Base-by-base conservation (phyloP, 176 grass and related monocot species). In the Aegilops bicornis region DNA sequence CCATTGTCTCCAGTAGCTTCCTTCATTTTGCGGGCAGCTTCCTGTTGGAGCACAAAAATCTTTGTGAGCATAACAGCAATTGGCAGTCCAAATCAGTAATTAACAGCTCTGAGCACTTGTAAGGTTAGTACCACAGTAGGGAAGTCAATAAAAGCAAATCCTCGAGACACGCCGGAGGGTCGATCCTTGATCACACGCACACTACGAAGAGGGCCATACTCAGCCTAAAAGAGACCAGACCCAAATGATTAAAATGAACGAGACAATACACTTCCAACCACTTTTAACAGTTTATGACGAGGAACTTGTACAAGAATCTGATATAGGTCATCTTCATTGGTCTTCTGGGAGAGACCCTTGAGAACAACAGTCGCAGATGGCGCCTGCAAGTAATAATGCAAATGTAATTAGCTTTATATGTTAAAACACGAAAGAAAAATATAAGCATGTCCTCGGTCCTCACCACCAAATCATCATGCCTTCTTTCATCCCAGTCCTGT, bases 81-180 rank as follows among this genome's bases (percentile, higher is more conserved):
- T 75, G 43, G 67, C 76, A 89, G 20, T 68, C 17, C 29, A 64
- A 64, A 47, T 50, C 12, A 72, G 77, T 50, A 40, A 79, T 76
- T 59, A 66, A 81, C 7, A 82, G 10, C 50, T 71, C 47, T 36
- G 20, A 84, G 78, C 69, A 88, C 11, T 79, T 52, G 64, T 68
- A 87, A 2, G 60, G 72, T 84, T 89, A 80, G 30, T 96, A 99
- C 97, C 94, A 99, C 94, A 58, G 91, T 94, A 73, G 90, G 90
- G 25, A 99, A 96, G 83, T 99, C 97, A 22, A 99, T 92, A 94
- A 99, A 99, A 85, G 97, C 97, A 97, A 97, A 99, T 73, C 97
- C 94, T 16, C 94, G 85, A 22, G 97, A 96, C 31, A 96, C 56
- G 74, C 94, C 94, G 87, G 92, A 94, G 88, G 85, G 91, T 62